Conservation (phyloP, 495 filamentous ascomycete genomes). For the Neurospora intermedia region DNA sequence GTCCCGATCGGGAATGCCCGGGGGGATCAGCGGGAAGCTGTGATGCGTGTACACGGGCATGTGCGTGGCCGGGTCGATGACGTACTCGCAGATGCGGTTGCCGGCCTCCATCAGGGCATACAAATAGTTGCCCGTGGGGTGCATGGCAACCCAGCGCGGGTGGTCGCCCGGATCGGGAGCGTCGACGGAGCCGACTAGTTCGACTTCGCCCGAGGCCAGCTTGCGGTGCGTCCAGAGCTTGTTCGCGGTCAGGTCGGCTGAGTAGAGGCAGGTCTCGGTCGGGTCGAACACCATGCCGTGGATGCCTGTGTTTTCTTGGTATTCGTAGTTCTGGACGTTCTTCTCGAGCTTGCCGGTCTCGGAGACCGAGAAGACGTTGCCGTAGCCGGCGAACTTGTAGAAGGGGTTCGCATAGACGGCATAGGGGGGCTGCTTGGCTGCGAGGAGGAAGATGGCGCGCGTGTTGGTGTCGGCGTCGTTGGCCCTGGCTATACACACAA, state of each 20-base stretch:
- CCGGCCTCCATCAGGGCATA: constrained; percentile 82
- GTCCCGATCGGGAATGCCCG: constrained; percentile 45
- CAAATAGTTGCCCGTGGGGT: constrained; percentile 62
- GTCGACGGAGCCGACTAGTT: constrained; percentile 55
- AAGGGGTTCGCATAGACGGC: constrained; percentile 80
- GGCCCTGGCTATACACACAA: constrained; percentile 44
- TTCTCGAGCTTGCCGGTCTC: constrained; percentile 47
- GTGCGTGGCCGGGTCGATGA: constrained; percentile 64
- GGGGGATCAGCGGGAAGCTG: constrained; percentile 65
- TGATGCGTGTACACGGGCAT: constrained; percentile 74
- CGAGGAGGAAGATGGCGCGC: constrained; percentile 74
- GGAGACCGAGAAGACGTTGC: constrained; percentile 65
- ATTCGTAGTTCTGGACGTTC: constrained; percentile 73
- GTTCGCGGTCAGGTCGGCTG: constrained; percentile 72
- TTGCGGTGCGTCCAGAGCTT: constrained; percentile 82
- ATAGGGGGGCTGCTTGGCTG: constrained; percentile 64
- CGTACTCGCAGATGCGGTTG: constrained; percentile 68
- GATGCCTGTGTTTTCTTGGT: constrained; percentile 61
- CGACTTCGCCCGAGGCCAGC: constrained; percentile 49
- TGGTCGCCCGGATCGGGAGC: constrained; percentile 64
- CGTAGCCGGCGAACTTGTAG: constrained; percentile 71
- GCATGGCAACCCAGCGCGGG: constrained; percentile 76
- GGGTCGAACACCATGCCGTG: constrained; percentile 87
- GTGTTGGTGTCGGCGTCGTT: constrained; percentile 62
- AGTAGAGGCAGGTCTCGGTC: constrained; percentile 75